phyloP scores from a whole-genome alignment of 345 rosid genomes.

The Syzygium grande region DNA sequence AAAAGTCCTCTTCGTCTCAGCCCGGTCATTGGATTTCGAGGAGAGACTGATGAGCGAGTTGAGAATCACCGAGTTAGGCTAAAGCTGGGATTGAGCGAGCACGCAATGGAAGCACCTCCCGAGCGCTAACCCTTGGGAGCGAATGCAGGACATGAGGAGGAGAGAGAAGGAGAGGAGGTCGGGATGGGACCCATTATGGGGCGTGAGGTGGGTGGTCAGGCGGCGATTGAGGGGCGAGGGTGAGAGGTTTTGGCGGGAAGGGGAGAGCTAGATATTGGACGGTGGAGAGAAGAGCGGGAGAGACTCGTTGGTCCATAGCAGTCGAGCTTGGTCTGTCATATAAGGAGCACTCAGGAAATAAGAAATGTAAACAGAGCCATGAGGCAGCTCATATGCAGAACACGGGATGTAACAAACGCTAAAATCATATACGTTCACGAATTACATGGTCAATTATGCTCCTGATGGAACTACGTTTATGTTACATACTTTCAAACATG shows the following conservation, averaged over 20 bases:
- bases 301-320: background rate
- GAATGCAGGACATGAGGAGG: background rate
- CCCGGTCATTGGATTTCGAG: background rate
- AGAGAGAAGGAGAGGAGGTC: background rate
- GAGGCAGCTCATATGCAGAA: background rate
- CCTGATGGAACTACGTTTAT: background rate
- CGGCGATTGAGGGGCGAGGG: background rate
- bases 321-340: background rate
- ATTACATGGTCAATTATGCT: background rate
- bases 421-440: background rate
- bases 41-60: background rate
- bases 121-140: background rate
- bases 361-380: background rate
- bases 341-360: background rate
- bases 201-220: background rate
- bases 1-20: background rate
- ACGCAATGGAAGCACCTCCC: background rate
- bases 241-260: background rate
- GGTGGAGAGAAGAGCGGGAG: background rate
- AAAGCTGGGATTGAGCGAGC: background rate
- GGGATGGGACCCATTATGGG: background rate
- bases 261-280: background rate
- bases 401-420: background rate
- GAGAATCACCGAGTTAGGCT: background rate
- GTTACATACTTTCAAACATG: background rate